Conservation (phyloP, 176 grass and related monocot species). For the Avena eriantha region DNA sequence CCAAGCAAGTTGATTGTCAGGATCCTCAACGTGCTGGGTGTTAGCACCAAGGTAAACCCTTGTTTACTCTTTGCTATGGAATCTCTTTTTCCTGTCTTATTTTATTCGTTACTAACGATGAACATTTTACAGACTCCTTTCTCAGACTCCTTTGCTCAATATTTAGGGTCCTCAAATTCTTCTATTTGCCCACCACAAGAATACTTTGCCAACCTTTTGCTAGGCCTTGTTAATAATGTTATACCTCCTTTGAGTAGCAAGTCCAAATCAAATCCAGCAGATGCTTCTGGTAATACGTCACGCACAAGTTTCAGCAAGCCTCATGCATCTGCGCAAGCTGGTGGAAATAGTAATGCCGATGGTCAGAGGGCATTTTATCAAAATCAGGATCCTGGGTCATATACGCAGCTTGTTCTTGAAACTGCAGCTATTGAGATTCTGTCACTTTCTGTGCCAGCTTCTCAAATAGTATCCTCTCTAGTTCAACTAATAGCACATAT, state of each 20-base stretch:
- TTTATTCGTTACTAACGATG: constrained; percentile 37
- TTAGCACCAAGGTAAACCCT: constrained; percentile 77
- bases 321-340: constrained; percentile 61
- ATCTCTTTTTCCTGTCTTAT: constrained; percentile 15
- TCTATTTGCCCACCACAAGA: constrained; percentile 76
- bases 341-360: constrained; percentile 61
- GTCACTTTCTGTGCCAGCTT: constrained; percentile 72
- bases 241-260: constrained; percentile 96
- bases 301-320: constrained; percentile 61
- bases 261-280: constrained; percentile 69
- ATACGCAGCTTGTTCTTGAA: constrained; percentile 97
- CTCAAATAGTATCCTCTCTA: constrained; percentile 83
- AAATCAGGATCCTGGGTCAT: constrained; percentile 96
- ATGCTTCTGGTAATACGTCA: constrained; percentile 44
- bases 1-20: constrained; percentile 84
- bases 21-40: constrained; percentile 81
- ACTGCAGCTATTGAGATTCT: constrained; percentile 98
- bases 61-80: constrained; percentile 32
- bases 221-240: constrained; percentile 92
- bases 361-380: constrained; percentile 96
- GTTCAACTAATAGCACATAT: constrained; percentile 91
- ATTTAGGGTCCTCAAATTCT: constrained; percentile 65
- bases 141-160: constrained; percentile 81
- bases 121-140: constrained; percentile 76
- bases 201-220: constrained; percentile 93